Evolutionary conservation across 371 early-diverging fungal genomes (phyloP).

Genomic region (Apophysomyces trapeziformis): DNA sequence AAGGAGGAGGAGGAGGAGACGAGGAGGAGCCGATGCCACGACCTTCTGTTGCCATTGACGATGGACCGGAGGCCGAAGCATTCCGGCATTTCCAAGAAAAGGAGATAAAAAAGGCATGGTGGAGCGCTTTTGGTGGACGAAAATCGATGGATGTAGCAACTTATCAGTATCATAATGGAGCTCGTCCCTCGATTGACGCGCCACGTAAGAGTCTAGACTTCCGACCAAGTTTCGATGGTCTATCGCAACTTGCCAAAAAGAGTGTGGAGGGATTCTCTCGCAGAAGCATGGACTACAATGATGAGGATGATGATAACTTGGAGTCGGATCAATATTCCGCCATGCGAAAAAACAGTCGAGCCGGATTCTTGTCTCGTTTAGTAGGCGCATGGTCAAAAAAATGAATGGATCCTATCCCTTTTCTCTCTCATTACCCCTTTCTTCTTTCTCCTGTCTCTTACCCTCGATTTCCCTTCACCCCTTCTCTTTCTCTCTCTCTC

Average conservation of each 20-base stretch:
- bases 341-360: conserved; percentile 15
- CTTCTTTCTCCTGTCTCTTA: not conserved
- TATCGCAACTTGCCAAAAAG: conserved; percentile 30
- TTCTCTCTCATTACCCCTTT: too few relatives aligned
- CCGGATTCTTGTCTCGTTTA: conserved; percentile 38
- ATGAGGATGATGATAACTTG: conserved; percentile 2
- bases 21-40: conserved; percentile 29
- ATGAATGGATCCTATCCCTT: conserved; percentile 8
- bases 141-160: conserved; percentile 34
- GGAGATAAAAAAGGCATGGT: conserved; percentile 42
- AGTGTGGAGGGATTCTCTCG: conserved; percentile 26
- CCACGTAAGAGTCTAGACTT: conserved; percentile 38
- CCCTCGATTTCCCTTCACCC: conserved; percentile 2
- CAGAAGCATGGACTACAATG: conserved; percentile 23
- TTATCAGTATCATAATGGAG: conserved; percentile 14
- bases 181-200: conserved; percentile 18
- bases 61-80: conserved; percentile 34
- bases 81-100: conserved; percentile 33
- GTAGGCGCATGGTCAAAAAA: conserved; percentile 38
- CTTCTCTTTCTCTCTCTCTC: not conserved
- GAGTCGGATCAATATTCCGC: conserved; percentile 23
- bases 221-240: conserved; percentile 36
- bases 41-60: conserved; percentile 28
- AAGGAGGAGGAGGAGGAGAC: not conserved
- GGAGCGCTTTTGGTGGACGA: conserved; percentile 38